A percentile compares a stretch with the other conserved stretches of the same genome.
phyloP scores from a whole-genome alignment of 768 basidiomycete genomes.

The Auricularia auricula-judae region DNA sequence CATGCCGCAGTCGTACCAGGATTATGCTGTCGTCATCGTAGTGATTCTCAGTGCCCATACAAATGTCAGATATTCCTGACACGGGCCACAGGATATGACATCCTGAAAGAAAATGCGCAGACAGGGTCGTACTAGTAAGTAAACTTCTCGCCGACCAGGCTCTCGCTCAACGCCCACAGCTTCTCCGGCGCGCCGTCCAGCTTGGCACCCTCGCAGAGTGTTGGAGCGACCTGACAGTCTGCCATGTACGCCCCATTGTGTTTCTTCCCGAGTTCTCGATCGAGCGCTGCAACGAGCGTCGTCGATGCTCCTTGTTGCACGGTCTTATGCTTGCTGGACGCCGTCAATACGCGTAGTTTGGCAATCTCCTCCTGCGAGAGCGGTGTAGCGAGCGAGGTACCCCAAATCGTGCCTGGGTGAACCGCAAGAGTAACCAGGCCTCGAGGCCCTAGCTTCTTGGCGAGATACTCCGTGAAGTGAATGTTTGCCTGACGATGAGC shows the following conservation, averaged over 20 bases:
- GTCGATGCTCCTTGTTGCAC: background rate
- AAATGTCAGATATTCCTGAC: no score
- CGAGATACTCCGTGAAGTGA: background rate
- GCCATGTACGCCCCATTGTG: background rate
- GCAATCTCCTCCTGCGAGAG: background rate
- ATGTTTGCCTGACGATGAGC: background rate
- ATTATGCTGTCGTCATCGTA: no score
- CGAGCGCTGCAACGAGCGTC: background rate
- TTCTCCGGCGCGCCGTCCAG: background rate
- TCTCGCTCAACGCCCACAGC: background rate
- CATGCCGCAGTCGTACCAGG: no score
- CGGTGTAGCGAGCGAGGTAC: background rate
- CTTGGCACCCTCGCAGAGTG: background rate
- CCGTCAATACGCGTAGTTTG: background rate
- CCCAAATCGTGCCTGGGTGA: background rate
- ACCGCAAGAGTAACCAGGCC: background rate
- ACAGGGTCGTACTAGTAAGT: background rate
- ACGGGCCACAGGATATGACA: no score
- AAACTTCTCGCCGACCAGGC: background rate
- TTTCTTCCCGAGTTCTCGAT: background rate
- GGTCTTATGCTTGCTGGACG: background rate
- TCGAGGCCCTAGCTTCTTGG: background rate
- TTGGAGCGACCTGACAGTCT: background rate
- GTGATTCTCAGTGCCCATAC: no score
- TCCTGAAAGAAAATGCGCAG: no score